phyloP scores from a whole-genome alignment of 805 yeast species.

The Scheffersomyces lignosus region DNA sequence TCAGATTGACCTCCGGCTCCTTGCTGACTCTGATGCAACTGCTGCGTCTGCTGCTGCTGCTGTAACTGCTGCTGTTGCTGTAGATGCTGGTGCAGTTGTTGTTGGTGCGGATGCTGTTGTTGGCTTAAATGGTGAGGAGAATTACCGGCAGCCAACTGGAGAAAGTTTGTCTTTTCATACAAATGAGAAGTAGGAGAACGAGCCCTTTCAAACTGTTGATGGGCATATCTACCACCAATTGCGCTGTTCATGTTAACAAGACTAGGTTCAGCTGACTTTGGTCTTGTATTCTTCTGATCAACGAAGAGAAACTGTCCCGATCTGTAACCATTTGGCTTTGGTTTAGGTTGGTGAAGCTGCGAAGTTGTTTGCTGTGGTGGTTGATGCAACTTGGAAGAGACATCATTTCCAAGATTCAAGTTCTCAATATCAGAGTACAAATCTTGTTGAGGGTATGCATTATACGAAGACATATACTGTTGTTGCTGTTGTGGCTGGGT shows the following conservation, averaged over 20 bases:
- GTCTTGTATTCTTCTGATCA: conserved; percentile 27
- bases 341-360: conserved; percentile 39
- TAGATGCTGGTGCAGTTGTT: conserved; percentile 3
- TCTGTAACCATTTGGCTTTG: conserved; percentile 33
- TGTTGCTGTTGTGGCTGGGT: conserved; percentile 5
- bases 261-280: conserved; percentile 48
- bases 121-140: conserved; percentile 7
- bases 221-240: conserved; percentile 26
- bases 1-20: conserved; percentile 16
- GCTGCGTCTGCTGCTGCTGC: conserved; percentile 4
- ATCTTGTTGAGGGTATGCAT: conserved; percentile 7
- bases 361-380: conserved; percentile 5
- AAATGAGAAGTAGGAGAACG: conserved; percentile 43
- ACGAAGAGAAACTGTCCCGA: conserved; percentile 12
- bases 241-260: conserved; percentile 10
- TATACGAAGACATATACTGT: conserved; percentile 7
- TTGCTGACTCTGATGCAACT: conserved; percentile 1
- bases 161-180: conserved; percentile 44
- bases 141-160: conserved; percentile 32
- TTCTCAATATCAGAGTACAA: conserved; percentile 16
- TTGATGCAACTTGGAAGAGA: background rate
- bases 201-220: conserved; percentile 30
- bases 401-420: conserved; percentile 11
- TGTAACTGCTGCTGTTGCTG: conserved; percentile 3
- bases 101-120: conserved; percentile 8